phyloP scores from a whole-genome alignment of 2,329 filamentous ascomycete species.

The Sporothrix pseudoabietina region DNA sequence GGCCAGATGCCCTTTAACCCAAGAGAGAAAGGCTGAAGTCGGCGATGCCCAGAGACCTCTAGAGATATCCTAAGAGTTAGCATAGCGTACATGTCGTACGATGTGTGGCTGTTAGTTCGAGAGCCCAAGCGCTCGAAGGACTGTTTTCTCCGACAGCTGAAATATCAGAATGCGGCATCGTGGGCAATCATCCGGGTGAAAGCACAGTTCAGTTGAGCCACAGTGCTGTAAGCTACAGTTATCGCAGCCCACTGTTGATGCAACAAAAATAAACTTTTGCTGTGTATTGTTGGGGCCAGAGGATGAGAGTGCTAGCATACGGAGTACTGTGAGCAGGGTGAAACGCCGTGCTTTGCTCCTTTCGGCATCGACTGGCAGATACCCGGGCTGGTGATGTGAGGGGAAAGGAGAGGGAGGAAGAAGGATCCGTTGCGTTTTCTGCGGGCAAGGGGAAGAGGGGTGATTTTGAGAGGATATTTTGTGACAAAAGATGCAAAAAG shows the following conservation, averaged over 20 bases:
- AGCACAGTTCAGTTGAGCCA: background rate
- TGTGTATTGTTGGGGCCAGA: background rate
- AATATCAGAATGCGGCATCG: background rate
- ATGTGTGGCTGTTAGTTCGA: background rate
- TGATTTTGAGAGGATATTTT: background rate
- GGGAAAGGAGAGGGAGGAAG: background rate
- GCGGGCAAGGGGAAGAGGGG: background rate
- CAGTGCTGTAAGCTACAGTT: background rate
- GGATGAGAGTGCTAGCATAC: no score
- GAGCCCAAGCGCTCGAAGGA: background rate
- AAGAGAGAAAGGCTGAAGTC: background rate
- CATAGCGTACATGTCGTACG: background rate
- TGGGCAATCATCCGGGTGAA: background rate
- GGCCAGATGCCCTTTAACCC: background rate
- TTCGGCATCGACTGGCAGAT: background rate
- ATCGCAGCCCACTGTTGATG: background rate
- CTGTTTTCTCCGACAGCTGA: background rate
- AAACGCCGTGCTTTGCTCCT: slow-evolving; percentile 18
- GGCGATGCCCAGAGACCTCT: background rate
- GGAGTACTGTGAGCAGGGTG: background rate
- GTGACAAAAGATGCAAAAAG: background rate
- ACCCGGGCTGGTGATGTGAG: background rate
- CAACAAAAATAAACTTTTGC: background rate
- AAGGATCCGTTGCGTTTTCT: slow-evolving; percentile 10
- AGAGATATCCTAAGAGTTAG: background rate